Evolutionary conservation across 2,329 filamentous ascomycete species (phyloP).

Genomic region (Rhynchosporium agropyri): DNA sequence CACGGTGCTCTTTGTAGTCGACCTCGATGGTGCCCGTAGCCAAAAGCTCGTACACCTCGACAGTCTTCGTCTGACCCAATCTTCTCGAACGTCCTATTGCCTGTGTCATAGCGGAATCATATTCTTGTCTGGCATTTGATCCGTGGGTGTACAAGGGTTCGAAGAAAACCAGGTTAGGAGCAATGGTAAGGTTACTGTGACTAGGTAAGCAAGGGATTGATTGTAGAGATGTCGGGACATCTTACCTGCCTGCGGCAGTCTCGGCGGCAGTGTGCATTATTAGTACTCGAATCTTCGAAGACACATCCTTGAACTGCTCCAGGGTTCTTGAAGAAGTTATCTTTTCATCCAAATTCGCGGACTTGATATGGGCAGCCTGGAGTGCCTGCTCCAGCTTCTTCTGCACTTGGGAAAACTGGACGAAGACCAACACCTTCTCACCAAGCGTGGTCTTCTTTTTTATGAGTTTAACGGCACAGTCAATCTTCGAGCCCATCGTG

Average conservation of each 20-base stretch:
- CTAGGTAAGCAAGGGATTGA: background rate
- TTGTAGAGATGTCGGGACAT: constrained; percentile 24
- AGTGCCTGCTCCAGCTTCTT: constrained; percentile 44
- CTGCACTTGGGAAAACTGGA: constrained; percentile 53
- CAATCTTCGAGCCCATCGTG: constrained; percentile 50
- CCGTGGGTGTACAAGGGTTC: constrained; percentile 52
- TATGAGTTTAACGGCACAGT: constrained; percentile 50
- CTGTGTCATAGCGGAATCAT: constrained; percentile 61
- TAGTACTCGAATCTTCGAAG: constrained; percentile 47
- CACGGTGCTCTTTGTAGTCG: constrained; percentile 25
- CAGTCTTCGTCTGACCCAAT: constrained; percentile 58
- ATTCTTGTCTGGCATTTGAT: constrained; percentile 51
- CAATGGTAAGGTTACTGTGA: constrained; percentile 60
- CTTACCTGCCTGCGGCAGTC: constrained; percentile 62
- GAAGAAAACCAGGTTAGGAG: constrained; percentile 67
- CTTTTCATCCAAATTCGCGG: constrained; percentile 44
- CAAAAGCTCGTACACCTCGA: constrained; percentile 54
- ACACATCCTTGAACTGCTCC: constrained; percentile 46
- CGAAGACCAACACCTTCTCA: constrained; percentile 59
- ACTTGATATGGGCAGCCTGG: constrained; percentile 38
- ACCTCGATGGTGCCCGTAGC: constrained; percentile 28
- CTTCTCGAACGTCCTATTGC: constrained; percentile 63
- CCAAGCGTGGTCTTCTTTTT: constrained; percentile 37
- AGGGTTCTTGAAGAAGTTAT: constrained; percentile 43
- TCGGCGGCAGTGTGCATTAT: constrained; percentile 59